Evolutionary conservation across 2,329 filamentous ascomycete genomes (phyloP), one percentile per base, ranked within the genome.

Genomic region (Neocatenulostroma microsporum): DNA sequence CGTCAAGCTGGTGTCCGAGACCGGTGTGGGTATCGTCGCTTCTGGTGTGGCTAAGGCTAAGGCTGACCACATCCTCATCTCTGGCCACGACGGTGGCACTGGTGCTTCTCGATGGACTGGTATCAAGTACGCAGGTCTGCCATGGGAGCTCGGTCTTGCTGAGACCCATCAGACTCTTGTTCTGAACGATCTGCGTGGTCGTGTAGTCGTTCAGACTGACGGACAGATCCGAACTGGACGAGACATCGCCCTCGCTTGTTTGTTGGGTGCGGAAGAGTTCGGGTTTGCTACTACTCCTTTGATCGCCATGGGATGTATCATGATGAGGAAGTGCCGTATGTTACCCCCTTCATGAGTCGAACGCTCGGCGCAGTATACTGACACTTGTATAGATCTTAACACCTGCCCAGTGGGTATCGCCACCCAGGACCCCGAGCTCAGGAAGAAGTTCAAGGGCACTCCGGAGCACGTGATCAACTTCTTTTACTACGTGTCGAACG

Each of bases 391-490:
- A 38, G 64, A 47, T 50, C 54, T 73, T 36, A 93, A 91, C 57
- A 87, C 83, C 3, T 82, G 88, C 67, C 87, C 88, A 8, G 88
- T 95, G 9, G 89, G 89, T 62, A 94, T 96, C 42, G 89, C 89
- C 3, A 94, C 88, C 1, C 89, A 96, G 58, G 88, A 95, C 53
- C 87, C 87, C n/a, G 83, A 89, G 58, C 74, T 96, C 2, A 78
- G 89, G 42, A 84, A 88, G 73, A 96, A 95, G 67, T 95, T 96
- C 64, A 72, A 80, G 50, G 89, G 89, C 44, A 88, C 85, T 1
- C 88, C 89, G 9, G 89, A 96, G 67, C 86, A 95, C 53, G 88
- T 94, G 40, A 95, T 96, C 64, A 96, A 95, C 73, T 95, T 95
- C 72, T 94, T 94, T 69, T 96, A 95, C 69, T 96, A 95, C 56